phyloP scores from a whole-genome alignment of 495 filamentous ascomycete species.

The Trichoderma reesei region DNA sequence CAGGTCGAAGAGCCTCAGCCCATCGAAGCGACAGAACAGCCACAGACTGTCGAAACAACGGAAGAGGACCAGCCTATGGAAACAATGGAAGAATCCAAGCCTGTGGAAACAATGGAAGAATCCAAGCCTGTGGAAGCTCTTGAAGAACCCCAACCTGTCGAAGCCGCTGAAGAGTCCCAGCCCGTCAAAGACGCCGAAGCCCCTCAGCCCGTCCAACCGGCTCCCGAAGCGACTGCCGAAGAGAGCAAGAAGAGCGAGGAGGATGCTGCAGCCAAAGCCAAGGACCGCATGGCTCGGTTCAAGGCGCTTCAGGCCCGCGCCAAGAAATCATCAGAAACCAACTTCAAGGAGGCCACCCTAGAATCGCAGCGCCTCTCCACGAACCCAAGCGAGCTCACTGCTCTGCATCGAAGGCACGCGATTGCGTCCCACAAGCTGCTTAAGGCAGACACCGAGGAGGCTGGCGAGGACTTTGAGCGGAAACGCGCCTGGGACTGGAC shows the following conservation, averaged over 20 bases:
- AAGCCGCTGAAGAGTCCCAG: too few species aligned
- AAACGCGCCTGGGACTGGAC: slow-evolving; percentile 99
- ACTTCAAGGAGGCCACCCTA: slow-evolving; percentile 72
- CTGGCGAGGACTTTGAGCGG: slow-evolving; percentile 88
- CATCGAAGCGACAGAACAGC: too few species aligned
- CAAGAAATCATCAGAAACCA: slow-evolving; percentile 66
- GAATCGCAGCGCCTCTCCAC: slow-evolving; percentile 72
- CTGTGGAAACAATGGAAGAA: too few species aligned
- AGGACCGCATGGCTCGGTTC: slow-evolving; percentile 60
- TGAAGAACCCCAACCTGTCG: too few species aligned
- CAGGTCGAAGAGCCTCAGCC: too few species aligned
- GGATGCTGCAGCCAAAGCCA: slow-evolving; percentile 37
- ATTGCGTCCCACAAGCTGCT: slow-evolving; percentile 87
- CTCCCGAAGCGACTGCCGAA: neutral
- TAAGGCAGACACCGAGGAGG: slow-evolving; percentile 77
- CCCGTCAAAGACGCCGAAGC: neutral
- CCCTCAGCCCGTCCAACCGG: neutral
- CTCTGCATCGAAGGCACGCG: slow-evolving; percentile 68
- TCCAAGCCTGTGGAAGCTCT: too few species aligned
- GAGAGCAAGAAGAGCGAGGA: slow-evolving; percentile 13
- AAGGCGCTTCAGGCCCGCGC: slow-evolving; percentile 78
- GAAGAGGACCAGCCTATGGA: too few species aligned
- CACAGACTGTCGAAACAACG: too few species aligned
- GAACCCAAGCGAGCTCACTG: slow-evolving; percentile 61
- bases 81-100: too few species aligned